Evolutionary conservation across 345 rosid genomes (phyloP).

Genomic region (Trapa incisa): DNA sequence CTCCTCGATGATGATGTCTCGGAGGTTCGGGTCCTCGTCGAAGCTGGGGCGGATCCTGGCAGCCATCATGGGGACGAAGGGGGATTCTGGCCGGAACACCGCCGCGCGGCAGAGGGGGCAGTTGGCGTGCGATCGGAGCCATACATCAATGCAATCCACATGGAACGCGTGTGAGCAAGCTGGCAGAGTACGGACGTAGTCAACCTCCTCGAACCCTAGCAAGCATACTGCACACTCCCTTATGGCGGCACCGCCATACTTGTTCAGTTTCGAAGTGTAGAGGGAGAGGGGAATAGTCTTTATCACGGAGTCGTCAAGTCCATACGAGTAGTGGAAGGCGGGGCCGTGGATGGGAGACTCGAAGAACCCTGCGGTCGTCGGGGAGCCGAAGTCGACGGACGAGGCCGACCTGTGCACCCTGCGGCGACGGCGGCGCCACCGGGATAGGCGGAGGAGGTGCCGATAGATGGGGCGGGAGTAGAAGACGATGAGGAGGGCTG

Average conservation of each 20-base stretch:
- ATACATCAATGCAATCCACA: slow-evolving; percentile 82
- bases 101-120: slow-evolving; percentile 88
- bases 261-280: slow-evolving; percentile 23
- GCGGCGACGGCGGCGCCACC: slow-evolving; percentile 31
- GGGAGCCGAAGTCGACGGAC: slow-evolving; percentile 37
- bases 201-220: slow-evolving; percentile 70
- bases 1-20: slow-evolving; percentile 20
- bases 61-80: slow-evolving; percentile 76
- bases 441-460: slow-evolving; percentile 30
- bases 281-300: slow-evolving; percentile 67
- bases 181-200: slow-evolving; percentile 75
- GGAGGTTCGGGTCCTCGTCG: slow-evolving; percentile 38
- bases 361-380: slow-evolving; percentile 37
- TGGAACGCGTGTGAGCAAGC: slow-evolving; percentile 79
- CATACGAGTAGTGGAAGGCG: slow-evolving; percentile 42
- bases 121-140: slow-evolving; percentile 84
- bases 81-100: slow-evolving; percentile 45
- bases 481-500: slow-evolving; percentile 64
- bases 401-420: slow-evolving; percentile 36
- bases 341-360: slow-evolving; percentile 35
- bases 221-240: slow-evolving; percentile 79
- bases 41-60: slow-evolving; percentile 73
- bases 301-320: slow-evolving; percentile 79
- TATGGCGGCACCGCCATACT: slow-evolving; percentile 12
- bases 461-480: slow-evolving; percentile 84